phyloP scores from a whole-genome alignment of 768 basidiomycete species.

The Clitopilus passeckerianus region DNA sequence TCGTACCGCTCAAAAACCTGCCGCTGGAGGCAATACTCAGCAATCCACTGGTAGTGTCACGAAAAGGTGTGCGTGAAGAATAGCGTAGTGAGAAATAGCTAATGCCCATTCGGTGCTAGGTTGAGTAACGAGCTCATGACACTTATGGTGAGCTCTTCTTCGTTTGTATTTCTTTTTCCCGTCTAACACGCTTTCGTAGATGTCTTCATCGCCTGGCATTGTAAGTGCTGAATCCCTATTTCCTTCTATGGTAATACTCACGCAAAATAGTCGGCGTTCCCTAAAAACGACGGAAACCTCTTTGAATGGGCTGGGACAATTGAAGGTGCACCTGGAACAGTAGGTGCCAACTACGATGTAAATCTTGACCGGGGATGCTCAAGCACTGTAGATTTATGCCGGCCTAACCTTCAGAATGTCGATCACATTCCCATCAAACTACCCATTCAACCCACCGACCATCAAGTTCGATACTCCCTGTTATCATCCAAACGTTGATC shows the following conservation, averaged over 20 bases:
- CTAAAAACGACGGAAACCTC: slow-evolving; percentile 79
- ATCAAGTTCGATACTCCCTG: slow-evolving; percentile 89
- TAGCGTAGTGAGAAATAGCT: neutral
- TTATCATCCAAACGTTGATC: slow-evolving; percentile 89
- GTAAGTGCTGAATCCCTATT: slow-evolving; percentile 37
- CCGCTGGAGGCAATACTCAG: slow-evolving; percentile 42
- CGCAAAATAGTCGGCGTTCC: slow-evolving; percentile 72
- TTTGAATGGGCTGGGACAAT: slow-evolving; percentile 91
- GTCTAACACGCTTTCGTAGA: slow-evolving; percentile 36
- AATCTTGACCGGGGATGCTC: neutral
- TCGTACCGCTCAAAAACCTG: slow-evolving; percentile 53
- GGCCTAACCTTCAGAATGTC: slow-evolving; percentile 80
- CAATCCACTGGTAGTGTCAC: slow-evolving; percentile 75
- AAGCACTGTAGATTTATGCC: slow-evolving; percentile 58
- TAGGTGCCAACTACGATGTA: slow-evolving; percentile 25
- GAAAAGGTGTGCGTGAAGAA: slow-evolving; percentile 56
- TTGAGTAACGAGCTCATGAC: slow-evolving; percentile 85
- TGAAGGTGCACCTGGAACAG: slow-evolving; percentile 75
- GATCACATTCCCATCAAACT: slow-evolving; percentile 82
- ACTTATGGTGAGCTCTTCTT: slow-evolving; percentile 59
- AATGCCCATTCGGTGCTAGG: slow-evolving; percentile 25
- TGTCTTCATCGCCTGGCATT: slow-evolving; percentile 86
- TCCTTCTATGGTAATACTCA: neutral
- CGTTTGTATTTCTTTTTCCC: neutral
- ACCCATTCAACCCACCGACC: slow-evolving; percentile 80